Base-by-base conservation (phyloP, 495 filamentous ascomycete genomes). In the Xylaria acuta region DNA sequence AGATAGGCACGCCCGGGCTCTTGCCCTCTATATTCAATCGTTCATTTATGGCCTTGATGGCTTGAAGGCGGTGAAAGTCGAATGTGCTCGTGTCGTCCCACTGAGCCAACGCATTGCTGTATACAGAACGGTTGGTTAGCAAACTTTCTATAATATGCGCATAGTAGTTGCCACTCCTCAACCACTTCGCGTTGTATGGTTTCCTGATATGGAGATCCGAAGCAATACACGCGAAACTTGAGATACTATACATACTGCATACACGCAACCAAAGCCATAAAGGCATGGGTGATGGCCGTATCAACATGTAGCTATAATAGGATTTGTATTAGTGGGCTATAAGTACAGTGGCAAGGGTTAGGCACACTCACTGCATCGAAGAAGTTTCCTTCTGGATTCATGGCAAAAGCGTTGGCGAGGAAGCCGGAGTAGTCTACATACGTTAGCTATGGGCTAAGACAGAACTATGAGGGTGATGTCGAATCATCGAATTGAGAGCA, bases 381-480 rank as follows among this genome's bases (percentile, higher is more conserved):
- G 72, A 76, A 79, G 27, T 75, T 77, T 14, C 77, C 77, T 65
- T 79, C 74, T 1, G 77, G 77, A n/a, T 79, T 79, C 77, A 79
- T 79, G 34, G 77, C 77, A 47, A 79, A 79, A 20, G 77, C 75
- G 56, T 79, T 79, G 6, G 75, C 77, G 16, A 79, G 75, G 27
- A 79, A 79, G 6, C 77, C 74, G n/a, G 75, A 73, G 47, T 79
- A 79, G 45, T 79, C 77, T 79, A 51, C 22, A 14, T 5, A 49
- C 22, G 64, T 79, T 53, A 79, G 41, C 45, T 54, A 69, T 16
- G 14, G 25, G 11, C 9, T 8, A 22, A 32, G 18, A 27, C 4
- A 30, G 20, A 56, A 47, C 22, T n/a, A 16, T 40, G 32, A 14
- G 27, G 27, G 9, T 18, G 36, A 25, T 34, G n/a, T 53, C 1